These are phyloP conservation scores for Sporothrix schenckii DNA, from an alignment of 2,329 filamentous ascomycete species.

Conservation along the genomic window DNA sequence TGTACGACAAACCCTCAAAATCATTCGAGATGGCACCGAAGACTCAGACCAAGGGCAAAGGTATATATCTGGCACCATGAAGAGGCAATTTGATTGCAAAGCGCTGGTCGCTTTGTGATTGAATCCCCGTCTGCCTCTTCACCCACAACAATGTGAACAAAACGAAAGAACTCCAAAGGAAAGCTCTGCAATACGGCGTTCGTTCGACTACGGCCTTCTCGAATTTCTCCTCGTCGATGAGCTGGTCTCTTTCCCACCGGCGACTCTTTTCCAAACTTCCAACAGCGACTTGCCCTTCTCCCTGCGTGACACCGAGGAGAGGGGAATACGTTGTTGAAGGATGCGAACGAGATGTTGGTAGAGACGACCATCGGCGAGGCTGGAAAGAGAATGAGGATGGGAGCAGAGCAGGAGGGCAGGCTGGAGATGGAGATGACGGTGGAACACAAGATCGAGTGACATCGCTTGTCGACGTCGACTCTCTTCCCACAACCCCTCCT, in stretches of 20 bases:
- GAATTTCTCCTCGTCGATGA: constrained; percentile 9
- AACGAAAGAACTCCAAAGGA: constrained; percentile 22
- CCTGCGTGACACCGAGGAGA: constrained; percentile 17
- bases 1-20: constrained; percentile 35
- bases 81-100: neutral
- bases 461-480: constrained; percentile 12
- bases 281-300: neutral
- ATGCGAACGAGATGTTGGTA: neutral
- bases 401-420: neutral
- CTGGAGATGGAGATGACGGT: neutral
- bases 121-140: neutral
- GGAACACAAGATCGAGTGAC: constrained; percentile 18
- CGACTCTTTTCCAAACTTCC: neutral
- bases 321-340: neutral
- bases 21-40: constrained; percentile 47
- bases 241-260: neutral
- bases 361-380: neutral
- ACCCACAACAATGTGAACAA: constrained; percentile 27
- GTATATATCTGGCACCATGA: constrained; percentile 40
- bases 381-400: neutral
- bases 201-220: constrained; percentile 25
- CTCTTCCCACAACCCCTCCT: neutral
- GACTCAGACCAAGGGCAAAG: constrained; percentile 45
- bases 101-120: constrained; percentile 14
- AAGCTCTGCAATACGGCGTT: constrained; percentile 32